Evolutionary conservation across 2,329 filamentous ascomycete genomes (phyloP).

Genomic region (Lachnellula arida): DNA sequence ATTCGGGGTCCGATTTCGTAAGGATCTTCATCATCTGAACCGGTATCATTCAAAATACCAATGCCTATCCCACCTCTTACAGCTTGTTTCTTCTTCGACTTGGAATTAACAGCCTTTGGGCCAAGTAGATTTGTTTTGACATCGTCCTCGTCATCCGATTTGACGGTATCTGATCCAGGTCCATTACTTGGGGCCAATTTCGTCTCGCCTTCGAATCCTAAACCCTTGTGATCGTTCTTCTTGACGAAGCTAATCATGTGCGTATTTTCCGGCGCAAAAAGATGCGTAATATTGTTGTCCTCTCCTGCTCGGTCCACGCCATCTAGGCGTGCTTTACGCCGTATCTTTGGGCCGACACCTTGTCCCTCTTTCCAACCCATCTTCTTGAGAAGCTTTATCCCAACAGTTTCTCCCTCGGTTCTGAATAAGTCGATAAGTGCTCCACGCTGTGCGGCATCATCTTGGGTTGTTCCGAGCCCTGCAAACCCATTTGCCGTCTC

Average conservation of each 20-base stretch:
- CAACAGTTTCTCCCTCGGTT: slow-evolving; percentile 75
- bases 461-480: slow-evolving; percentile 64
- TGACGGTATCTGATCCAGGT: slow-evolving; percentile 28
- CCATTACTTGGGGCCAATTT: slow-evolving; percentile 39
- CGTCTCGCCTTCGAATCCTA: slow-evolving; percentile 61
- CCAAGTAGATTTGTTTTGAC: slow-evolving; percentile 22
- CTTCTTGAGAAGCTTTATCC: slow-evolving; percentile 73
- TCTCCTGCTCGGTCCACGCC: slow-evolving; percentile 40
- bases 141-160: slow-evolving; percentile 44
- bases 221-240: slow-evolving; percentile 65
- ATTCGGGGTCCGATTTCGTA: slow-evolving; percentile 90
- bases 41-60: slow-evolving; percentile 85
- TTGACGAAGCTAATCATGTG: slow-evolving; percentile 60
- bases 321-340: slow-evolving; percentile 66
- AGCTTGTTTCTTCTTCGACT: slow-evolving; percentile 46
- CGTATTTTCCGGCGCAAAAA: slow-evolving; percentile 83
- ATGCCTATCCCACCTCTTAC: slow-evolving; percentile 72
- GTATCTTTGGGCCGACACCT: slow-evolving; percentile 83
- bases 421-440: slow-evolving; percentile 68
- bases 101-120: slow-evolving; percentile 6
- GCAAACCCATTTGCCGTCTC: slow-evolving; percentile 71
- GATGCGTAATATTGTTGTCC: slow-evolving; percentile 47
- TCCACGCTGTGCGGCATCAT: slow-evolving; percentile 47
- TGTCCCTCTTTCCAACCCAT: slow-evolving; percentile 98
- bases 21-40: slow-evolving; percentile 91